Evolutionary conservation across 2,329 filamentous ascomycete genomes (phyloP).

Genomic region (Aspergillus pseudoterreus): DNA sequence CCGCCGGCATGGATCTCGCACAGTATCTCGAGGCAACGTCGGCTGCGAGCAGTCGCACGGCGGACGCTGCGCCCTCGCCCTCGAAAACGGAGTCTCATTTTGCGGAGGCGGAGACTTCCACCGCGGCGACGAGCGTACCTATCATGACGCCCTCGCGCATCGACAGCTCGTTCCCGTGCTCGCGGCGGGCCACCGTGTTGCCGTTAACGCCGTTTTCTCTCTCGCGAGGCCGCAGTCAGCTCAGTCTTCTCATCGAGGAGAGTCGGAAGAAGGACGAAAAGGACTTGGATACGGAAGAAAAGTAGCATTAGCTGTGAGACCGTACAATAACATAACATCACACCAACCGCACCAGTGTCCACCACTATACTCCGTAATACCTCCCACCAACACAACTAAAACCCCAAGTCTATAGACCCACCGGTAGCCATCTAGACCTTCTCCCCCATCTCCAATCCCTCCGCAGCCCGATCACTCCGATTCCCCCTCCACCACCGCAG

Average conservation of each 20-base stretch:
- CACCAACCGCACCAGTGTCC: not conserved
- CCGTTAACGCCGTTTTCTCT: constrained; percentile 11
- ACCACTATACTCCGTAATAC: not conserved
- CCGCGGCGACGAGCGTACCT: not conserved
- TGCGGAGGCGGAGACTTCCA: not conserved
- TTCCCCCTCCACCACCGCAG: constrained; percentile 32
- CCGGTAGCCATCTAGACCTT: constrained; percentile 7
- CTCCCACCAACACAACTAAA: not conserved
- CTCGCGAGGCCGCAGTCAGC: constrained; percentile 12
- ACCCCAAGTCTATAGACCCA: not conserved
- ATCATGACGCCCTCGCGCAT: constrained; percentile 2
- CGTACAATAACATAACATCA: no score
- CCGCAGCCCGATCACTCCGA: constrained; percentile 6
- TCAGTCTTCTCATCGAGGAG: constrained; percentile 18
- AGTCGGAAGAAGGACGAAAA: constrained; percentile 5
- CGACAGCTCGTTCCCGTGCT: not conserved
- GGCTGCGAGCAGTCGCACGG: not conserved
- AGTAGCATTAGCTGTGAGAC: not conserved
- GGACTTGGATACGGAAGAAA: not conserved
- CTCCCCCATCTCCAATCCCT: constrained; percentile 20
- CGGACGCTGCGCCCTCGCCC: not conserved
- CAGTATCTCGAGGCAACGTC: not conserved
- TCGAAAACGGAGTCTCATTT: not conserved
- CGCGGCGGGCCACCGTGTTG: not conserved
- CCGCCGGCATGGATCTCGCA: not conserved